Percentiles rank a stretch among this genome's conserved stretches.
Conservation (phyloP, 306 rosid genomes). For the Corylus avellana region DNA sequence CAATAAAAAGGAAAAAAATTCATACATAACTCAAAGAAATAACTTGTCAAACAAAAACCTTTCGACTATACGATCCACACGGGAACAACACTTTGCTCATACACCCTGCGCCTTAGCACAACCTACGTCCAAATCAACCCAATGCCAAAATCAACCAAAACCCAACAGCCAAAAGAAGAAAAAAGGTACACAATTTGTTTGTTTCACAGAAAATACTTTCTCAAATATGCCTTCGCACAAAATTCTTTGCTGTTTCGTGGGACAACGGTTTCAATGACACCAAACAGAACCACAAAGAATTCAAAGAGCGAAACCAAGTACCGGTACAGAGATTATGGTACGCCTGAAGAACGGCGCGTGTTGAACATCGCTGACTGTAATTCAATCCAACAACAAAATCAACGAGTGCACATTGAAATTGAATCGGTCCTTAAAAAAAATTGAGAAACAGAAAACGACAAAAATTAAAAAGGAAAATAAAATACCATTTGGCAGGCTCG, state of each 20-base stretch:
- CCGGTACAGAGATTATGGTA: slow-evolving; percentile 79
- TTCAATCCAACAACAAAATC: background rate
- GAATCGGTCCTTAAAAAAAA: background rate
- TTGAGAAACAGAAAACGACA: background rate
- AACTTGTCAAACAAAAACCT: slow-evolving; percentile 40
- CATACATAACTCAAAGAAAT: background rate
- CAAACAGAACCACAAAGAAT: background rate
- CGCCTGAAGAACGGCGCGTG: slow-evolving; percentile 88
- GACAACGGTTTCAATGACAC: background rate
- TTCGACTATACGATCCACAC: slow-evolving; percentile 63
- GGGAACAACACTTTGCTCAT: slow-evolving; percentile 82
- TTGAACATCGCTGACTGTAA: slow-evolving; percentile 77
- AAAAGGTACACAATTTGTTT: background rate
- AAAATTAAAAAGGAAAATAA: background rate
- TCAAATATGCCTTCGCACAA: background rate
- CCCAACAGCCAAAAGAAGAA: background rate
- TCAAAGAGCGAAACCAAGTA: slow-evolving; percentile 31
- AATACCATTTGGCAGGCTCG: slow-evolving; percentile 81
- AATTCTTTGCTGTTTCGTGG: background rate
- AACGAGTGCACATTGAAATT: background rate
- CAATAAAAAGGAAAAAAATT: background rate
- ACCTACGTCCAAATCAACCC: slow-evolving; percentile 44
- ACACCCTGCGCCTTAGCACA: slow-evolving; percentile 92
- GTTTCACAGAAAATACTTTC: background rate
- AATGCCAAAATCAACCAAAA: slow-evolving; percentile 9